A percentile compares a stretch with the other conserved stretches of the same genome.
Conservation (phyloP, 1,139 yeast genomes). For the Geotrichum candidum region DNA sequence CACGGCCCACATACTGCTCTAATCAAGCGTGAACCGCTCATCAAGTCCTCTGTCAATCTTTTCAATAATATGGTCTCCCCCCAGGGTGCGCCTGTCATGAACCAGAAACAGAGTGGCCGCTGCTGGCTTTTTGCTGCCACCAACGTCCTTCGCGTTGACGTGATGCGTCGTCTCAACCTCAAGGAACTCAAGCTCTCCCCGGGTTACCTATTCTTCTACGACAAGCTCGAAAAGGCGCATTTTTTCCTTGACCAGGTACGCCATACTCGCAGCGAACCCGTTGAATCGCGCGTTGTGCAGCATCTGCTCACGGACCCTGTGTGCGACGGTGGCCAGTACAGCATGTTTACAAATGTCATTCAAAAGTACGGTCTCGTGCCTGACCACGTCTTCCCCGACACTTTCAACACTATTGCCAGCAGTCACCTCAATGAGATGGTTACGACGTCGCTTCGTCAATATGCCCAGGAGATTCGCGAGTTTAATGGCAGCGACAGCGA, state of each 20-base stretch:
- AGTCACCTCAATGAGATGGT: slow-evolving; percentile 54
- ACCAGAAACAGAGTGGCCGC: slow-evolving; percentile 72
- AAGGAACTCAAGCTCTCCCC: slow-evolving; percentile 72
- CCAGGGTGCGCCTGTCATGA: slow-evolving; percentile 65
- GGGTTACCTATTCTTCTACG: slow-evolving; percentile 64
- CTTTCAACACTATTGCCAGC: slow-evolving; percentile 56
- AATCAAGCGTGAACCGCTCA: slow-evolving; percentile 41
- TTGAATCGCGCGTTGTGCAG: slow-evolving; percentile 64
- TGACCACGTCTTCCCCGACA: slow-evolving; percentile 62
- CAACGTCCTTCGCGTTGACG: slow-evolving; percentile 58
- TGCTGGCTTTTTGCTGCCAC: slow-evolving; percentile 86
- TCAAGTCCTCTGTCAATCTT: slow-evolving; percentile 37
- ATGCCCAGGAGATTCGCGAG: slow-evolving; percentile 59
- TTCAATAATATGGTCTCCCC: slow-evolving; percentile 56
- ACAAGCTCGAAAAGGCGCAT: slow-evolving; percentile 69
- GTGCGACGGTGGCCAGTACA: slow-evolving; percentile 82
- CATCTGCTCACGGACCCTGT: slow-evolving; percentile 58
- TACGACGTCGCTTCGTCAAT: slow-evolving; percentile 66
- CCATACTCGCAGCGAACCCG: slow-evolving; percentile 50
- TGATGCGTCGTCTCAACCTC: slow-evolving; percentile 55
- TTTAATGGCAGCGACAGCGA: slow-evolving; percentile 33
- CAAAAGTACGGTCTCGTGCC: slow-evolving; percentile 79
- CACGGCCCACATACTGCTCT: slow-evolving; percentile 34
- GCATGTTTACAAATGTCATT: slow-evolving; percentile 68
- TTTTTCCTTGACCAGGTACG: slow-evolving; percentile 68